phyloP scores from a whole-genome alignment of 495 filamentous ascomycete species.

The Neurospora sp. region DNA sequence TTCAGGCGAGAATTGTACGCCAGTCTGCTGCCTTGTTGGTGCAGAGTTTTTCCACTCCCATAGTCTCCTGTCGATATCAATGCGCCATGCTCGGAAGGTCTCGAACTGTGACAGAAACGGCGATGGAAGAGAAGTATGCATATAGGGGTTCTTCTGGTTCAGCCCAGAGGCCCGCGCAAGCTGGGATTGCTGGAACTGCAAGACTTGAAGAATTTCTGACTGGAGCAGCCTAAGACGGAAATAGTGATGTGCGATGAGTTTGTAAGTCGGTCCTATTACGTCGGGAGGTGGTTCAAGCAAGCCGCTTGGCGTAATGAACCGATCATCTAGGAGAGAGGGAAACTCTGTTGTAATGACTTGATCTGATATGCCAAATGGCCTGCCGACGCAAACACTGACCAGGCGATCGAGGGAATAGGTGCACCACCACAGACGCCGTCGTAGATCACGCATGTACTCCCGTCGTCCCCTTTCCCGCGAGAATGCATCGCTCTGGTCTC shows the following conservation, averaged over 20 bases:
- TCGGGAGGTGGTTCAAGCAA: constrained; percentile 46
- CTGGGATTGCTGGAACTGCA: constrained; percentile 80
- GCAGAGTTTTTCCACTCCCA: constrained; percentile 81
- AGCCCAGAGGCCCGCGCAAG: constrained; percentile 46
- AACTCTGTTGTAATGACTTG: constrained; percentile 92
- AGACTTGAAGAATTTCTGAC: constrained; percentile 88
- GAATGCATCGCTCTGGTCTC: constrained; percentile 17
- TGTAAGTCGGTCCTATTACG: constrained; percentile 59
- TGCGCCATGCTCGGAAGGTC: constrained; percentile 79
- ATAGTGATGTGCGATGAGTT: constrained; percentile 82
- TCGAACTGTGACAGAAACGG: constrained; percentile 78
- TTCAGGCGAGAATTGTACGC: constrained; percentile 75
- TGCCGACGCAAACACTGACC: constrained; percentile 82
- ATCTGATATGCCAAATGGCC: constrained; percentile 88
- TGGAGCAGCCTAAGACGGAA: constrained; percentile 85
- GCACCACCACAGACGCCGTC: constrained; percentile 91
- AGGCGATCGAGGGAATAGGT: constrained; percentile 89
- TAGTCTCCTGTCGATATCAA: constrained; percentile 74
- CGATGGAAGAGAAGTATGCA: constrained; percentile 69
- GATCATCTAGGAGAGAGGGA: constrained; percentile 76
- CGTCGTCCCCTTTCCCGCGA: constrained; percentile 56
- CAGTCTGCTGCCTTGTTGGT: constrained; percentile 65
- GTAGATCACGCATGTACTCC: constrained; percentile 79
- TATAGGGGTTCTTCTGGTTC: constrained; percentile 55
- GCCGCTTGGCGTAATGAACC: constrained; percentile 78